phyloP scores from a whole-genome alignment of 2,329 filamentous ascomycete species.

The Cladobotryum protrusum region DNA sequence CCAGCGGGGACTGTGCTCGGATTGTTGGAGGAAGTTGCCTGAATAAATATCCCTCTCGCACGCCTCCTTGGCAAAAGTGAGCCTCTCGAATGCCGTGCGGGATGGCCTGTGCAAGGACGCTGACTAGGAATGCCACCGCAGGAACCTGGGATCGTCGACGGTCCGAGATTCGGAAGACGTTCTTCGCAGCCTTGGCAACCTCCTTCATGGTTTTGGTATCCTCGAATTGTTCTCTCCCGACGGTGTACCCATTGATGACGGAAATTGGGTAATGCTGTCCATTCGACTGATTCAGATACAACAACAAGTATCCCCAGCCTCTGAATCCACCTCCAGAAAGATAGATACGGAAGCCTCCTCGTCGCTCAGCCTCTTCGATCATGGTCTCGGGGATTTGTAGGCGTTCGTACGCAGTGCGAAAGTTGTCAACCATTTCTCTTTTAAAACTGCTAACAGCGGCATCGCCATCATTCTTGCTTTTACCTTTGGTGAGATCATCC shows the following conservation, averaged over 20 bases:
- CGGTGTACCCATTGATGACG: conserved; percentile 64
- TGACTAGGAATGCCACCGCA: conserved; percentile 60
- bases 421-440: conserved; percentile 45
- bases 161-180: conserved; percentile 57
- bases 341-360: conserved; percentile 53
- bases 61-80: conserved; percentile 65
- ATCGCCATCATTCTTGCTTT: conserved; percentile 33
- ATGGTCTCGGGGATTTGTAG: conserved; percentile 50
- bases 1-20: conserved; percentile 49
- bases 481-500: conserved; percentile 33
- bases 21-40: conserved; percentile 40
- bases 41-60: conserved; percentile 62
- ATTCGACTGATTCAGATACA: conserved; percentile 50
- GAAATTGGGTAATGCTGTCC: conserved; percentile 61
- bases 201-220: conserved; percentile 34
- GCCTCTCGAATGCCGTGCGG: conserved; percentile 54
- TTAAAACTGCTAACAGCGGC: conserved; percentile 38
- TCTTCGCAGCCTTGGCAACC: conserved; percentile 28
- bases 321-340: conserved; percentile 65
- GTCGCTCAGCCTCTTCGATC: conserved; percentile 32
- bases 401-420: conserved; percentile 44
- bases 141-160: conserved; percentile 60
- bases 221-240: conserved; percentile 42
- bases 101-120: conserved; percentile 54
- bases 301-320: conserved; percentile 63